A percentile compares a stretch with the other conserved stretches of the same genome.
Evolutionary conservation across 2,329 filamentous ascomycete genomes (phyloP).

Genomic region (Teratosphaeria gauchensis): DNA sequence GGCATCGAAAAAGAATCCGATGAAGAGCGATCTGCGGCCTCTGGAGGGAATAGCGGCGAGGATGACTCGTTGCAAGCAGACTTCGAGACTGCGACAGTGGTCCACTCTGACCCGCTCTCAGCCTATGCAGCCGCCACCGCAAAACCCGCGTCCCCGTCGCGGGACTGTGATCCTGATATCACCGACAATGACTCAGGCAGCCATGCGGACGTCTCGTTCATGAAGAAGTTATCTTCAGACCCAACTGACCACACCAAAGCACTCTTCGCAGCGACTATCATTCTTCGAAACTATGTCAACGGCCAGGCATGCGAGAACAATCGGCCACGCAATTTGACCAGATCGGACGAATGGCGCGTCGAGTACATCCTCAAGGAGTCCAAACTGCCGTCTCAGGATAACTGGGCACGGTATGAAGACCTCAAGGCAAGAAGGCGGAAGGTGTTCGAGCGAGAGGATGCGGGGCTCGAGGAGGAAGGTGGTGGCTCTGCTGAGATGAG

Average conservation of each 20-base stretch:
- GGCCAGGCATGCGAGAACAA: constrained; percentile 38
- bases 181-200: constrained; percentile 1
- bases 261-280: constrained; percentile 62
- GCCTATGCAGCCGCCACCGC: background rate
- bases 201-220: constrained; percentile 6
- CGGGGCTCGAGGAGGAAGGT: constrained; percentile 28
- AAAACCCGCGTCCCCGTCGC: background rate
- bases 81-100: background rate
- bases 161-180: background rate
- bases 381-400: constrained; percentile 26
- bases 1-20: constrained; percentile 13
- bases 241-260: constrained; percentile 16
- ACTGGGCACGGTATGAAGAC: constrained; percentile 45
- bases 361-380: constrained; percentile 68
- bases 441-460: constrained; percentile 32
- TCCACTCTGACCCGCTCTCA: background rate
- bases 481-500: constrained; percentile 4
- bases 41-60: constrained; percentile 2
- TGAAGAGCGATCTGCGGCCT: constrained; percentile 5
- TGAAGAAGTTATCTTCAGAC: background rate
- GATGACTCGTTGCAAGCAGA: background rate
- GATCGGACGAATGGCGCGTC: constrained; percentile 55
- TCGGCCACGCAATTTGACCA: constrained; percentile 46
- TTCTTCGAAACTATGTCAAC: constrained; percentile 63
- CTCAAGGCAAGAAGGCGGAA: constrained; percentile 48